phyloP scores from a whole-genome alignment of 2,329 filamentous ascomycete genomes.

The Aspergillus fructus region DNA sequence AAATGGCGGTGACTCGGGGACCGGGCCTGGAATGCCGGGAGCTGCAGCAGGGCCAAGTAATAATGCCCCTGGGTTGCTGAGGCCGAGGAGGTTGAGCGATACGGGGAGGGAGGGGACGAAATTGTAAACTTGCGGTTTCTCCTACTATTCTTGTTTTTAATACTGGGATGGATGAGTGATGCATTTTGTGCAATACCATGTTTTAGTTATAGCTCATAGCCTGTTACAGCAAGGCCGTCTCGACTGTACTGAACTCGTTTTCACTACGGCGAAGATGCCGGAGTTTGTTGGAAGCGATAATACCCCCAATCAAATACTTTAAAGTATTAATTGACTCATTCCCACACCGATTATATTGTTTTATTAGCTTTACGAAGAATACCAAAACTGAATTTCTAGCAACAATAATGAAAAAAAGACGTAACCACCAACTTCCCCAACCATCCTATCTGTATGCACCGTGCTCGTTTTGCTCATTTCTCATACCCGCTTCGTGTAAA shows the following conservation, averaged over 20 bases:
- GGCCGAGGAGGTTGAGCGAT: conserved; percentile 40
- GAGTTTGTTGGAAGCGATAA: neutral
- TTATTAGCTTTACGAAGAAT: neutral
- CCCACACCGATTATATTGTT: neutral
- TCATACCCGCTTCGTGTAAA: neutral
- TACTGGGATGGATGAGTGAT: neutral
- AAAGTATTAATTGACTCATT: neutral
- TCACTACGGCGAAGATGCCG: neutral
- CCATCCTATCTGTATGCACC: neutral
- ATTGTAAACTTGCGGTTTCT: conserved; percentile 14
- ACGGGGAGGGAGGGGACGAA: conserved; percentile 44
- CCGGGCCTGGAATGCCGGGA: conserved; percentile 1
- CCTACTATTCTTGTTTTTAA: neutral
- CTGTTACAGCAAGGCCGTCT: neutral
- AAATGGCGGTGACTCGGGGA: conserved; percentile 16
- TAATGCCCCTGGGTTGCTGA: conserved; percentile 20
- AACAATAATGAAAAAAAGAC: neutral
- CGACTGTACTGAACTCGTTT: neutral
- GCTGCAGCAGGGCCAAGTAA: neutral
- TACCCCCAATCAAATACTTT: neutral
- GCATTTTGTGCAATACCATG: neutral
- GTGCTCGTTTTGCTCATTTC: neutral
- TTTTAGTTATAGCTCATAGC: no score
- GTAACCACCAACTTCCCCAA: neutral
- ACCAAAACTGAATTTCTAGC: neutral